These are phyloP conservation scores for Telfairia occidentalis DNA, from an alignment of 331 rosid species.

Conservation along the genomic window DNA sequence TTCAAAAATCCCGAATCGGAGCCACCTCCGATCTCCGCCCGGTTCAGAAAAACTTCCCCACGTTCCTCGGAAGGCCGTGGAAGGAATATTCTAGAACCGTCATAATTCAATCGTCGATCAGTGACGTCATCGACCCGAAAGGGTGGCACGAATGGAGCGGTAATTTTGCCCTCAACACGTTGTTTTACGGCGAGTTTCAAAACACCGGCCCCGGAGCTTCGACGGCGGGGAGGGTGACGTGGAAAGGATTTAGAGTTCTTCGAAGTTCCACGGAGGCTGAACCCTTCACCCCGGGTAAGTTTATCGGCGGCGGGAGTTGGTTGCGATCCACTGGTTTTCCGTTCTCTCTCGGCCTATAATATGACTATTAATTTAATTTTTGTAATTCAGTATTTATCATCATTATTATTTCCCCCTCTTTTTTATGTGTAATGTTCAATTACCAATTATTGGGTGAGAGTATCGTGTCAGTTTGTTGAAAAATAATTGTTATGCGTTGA, in stretches of 20 bases:
- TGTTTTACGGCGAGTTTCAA: conserved; percentile 13
- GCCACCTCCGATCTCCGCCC: conserved; percentile 15
- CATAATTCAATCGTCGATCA: conserved; percentile 10
- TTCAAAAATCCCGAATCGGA: conserved; percentile 15
- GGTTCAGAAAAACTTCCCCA: background rate
- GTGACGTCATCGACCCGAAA: conserved; percentile 17
- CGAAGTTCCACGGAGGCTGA: conserved; percentile 7
- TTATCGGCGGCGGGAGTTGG: conserved; percentile 16
- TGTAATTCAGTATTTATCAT: background rate
- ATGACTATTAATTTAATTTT: background rate
- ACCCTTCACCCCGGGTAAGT: background rate
- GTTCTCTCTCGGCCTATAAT: conserved; percentile 2
- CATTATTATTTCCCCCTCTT: conserved; percentile 32
- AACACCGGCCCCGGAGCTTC: conserved; percentile 12
- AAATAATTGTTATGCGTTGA: too few species aligned
- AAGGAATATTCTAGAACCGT: conserved; percentile 23
- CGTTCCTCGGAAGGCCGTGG: conserved; percentile 22
- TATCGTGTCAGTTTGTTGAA: background rate
- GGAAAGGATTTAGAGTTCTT: conserved; percentile 10
- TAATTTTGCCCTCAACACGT: background rate
- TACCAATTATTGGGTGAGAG: background rate
- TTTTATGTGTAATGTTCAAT: background rate
- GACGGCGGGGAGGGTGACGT: conserved; percentile 1
- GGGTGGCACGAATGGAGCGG: conserved; percentile 29
- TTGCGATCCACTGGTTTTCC: conserved; percentile 11